These are phyloP conservation scores for Mallotus repandus DNA, from an alignment of 441 rosid species.

Conservation along the genomic window DNA sequence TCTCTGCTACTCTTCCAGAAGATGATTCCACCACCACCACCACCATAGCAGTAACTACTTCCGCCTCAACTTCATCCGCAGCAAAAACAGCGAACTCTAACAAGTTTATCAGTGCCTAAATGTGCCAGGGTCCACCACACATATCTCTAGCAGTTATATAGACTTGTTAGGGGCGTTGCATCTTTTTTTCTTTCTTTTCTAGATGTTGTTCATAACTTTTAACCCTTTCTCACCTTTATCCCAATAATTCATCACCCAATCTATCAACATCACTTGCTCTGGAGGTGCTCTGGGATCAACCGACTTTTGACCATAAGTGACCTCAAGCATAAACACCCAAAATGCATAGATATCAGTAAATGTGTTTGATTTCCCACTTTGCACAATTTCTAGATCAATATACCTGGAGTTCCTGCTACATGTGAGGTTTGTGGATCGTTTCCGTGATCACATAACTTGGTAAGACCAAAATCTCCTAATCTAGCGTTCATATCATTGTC, in stretches of 20 bases:
- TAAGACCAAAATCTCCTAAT: conserved; percentile 45
- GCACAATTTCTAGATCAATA: conserved; percentile 45
- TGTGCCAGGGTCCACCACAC: too few species aligned
- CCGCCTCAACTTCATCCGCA: too few species aligned
- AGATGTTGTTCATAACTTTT: too few species aligned
- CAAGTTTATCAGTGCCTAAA: too few species aligned
- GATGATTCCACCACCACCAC: too few species aligned
- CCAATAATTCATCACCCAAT: conserved; percentile 50
- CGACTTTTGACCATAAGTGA: conserved; percentile 60
- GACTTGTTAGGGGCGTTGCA: too few species aligned
- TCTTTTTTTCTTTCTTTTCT: too few species aligned
- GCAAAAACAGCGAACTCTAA: too few species aligned
- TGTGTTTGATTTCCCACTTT: conserved; percentile 52
- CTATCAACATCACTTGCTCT: conserved; percentile 37
- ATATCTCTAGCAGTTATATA: too few species aligned
- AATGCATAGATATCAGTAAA: conserved; percentile 55
- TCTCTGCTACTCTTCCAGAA: too few species aligned
- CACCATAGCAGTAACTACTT: too few species aligned
- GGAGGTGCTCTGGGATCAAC: conserved; percentile 31
- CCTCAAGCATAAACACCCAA: conserved; percentile 60
- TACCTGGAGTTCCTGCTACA: conserved; percentile 41
- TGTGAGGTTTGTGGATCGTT: conserved; percentile 23
- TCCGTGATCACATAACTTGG: conserved; percentile 36
- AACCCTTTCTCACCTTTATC: conserved; percentile 25
- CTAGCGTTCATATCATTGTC: conserved; percentile 37